These are phyloP conservation scores for Neonectria coccinea DNA, from an alignment of 2,329 filamentous ascomycete genomes.

Conservation along the genomic window DNA sequence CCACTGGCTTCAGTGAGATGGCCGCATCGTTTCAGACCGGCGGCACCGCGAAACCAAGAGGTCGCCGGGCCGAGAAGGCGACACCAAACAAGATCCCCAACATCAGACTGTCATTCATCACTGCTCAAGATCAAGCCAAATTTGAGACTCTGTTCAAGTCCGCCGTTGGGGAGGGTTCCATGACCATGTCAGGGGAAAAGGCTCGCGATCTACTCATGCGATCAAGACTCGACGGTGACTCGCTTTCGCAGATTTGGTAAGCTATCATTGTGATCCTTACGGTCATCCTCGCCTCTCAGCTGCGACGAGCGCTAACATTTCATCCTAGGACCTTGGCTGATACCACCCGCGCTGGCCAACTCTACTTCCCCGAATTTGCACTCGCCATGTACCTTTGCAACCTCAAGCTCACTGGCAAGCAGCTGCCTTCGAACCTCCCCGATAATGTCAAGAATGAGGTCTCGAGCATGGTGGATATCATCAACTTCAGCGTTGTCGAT, in stretches of 20 bases:
- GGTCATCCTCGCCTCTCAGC: background rate
- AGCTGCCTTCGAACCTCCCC: conserved; percentile 79
- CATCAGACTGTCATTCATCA: conserved; percentile 95
- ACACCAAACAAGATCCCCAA: conserved; percentile 85
- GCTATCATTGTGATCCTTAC: conserved; percentile 36
- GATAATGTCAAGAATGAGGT: conserved; percentile 95
- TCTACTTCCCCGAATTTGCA: conserved; percentile 97
- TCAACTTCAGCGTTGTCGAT: conserved; percentile 91
- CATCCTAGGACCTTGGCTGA: conserved; percentile 83
- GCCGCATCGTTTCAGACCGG: conserved; percentile 73
- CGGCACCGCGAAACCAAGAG: conserved; percentile 58
- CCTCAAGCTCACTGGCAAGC: conserved; percentile 87
- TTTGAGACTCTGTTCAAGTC: conserved; percentile 99
- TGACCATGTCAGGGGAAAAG: conserved; percentile 91
- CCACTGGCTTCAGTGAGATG: conserved; percentile 75
- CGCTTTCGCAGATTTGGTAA: conserved; percentile 92
- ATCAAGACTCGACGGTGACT: conserved; percentile 87
- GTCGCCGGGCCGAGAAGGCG: conserved; percentile 60
- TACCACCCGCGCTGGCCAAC: conserved; percentile 94
- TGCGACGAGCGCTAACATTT: conserved; percentile 28
- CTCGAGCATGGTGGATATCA: conserved; percentile 99
- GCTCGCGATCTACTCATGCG: conserved; percentile 89
- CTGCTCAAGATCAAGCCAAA: conserved; percentile 92
- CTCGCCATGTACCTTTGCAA: conserved; percentile 99
- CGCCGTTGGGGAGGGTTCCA: conserved; percentile 84